Evolutionary conservation across 805 yeast species (phyloP).

Genomic region (Hanseniaspora vineae): DNA sequence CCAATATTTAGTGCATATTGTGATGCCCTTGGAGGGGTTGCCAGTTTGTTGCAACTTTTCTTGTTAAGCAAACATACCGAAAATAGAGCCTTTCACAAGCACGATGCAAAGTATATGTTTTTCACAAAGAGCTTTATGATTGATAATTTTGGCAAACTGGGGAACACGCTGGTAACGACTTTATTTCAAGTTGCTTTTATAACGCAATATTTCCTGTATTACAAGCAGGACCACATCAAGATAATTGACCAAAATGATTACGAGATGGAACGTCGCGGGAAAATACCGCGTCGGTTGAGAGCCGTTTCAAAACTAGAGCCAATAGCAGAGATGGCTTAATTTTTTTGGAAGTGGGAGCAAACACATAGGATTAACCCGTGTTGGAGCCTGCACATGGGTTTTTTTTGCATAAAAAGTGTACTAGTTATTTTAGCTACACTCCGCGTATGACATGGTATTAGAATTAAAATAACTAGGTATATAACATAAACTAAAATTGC

Average conservation of each 20-base stretch:
- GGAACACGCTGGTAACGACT: constrained; percentile 27
- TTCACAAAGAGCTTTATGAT: constrained; percentile 15
- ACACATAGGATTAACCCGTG: no score
- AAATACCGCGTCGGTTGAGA: no score
- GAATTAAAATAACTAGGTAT: no score
- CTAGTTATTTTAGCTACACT: no score
- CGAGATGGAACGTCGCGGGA: no score
- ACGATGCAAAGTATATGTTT: constrained; percentile 1
- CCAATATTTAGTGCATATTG: constrained; percentile 43
- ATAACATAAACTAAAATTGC: no score
- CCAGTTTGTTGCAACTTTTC: constrained; percentile 18
- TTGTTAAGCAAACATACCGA: constrained; percentile 5
- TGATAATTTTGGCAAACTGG: constrained; percentile 29
- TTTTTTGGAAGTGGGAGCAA: no score
- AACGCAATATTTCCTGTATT: constrained; percentile 25
- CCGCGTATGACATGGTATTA: no score
- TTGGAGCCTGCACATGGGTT: no score
- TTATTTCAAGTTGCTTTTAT: constrained; percentile 26
- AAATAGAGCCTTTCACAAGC: no score
- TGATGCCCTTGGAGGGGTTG: constrained; percentile 27
- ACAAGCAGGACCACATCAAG: neutral
- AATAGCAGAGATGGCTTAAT: neutral
- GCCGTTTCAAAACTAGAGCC: neutral
- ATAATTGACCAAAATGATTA: no score
- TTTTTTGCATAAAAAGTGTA: no score